These are phyloP conservation scores for Cryptococcus neoformans DNA, from an alignment of 1,284 basidiomycete genomes.

Conservation along the genomic window DNA sequence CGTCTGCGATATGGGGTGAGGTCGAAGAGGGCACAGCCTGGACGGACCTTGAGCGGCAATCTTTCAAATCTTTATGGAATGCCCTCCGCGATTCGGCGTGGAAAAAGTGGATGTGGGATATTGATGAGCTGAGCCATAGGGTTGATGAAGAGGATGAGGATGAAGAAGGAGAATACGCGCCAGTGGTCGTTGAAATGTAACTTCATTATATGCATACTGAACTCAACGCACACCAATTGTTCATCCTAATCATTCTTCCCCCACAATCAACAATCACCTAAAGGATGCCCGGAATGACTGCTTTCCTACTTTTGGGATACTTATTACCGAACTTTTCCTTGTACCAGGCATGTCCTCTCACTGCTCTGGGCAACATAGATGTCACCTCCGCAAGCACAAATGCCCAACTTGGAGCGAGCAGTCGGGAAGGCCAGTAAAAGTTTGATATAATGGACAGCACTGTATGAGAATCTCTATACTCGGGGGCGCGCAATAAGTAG, in stretches of 20 bases:
- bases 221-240: not conserved
- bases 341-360: constrained; percentile 79
- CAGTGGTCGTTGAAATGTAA: constrained; percentile 41
- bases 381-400: constrained; percentile 69
- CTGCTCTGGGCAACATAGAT: constrained; percentile 73
- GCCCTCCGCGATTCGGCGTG: constrained; percentile 8
- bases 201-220: not conserved
- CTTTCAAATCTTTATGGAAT: constrained; percentile 9
- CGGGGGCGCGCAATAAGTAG: constrained; percentile 9
- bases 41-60: constrained; percentile 7
- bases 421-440: constrained; percentile 19
- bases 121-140: constrained; percentile 15
- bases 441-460: not conserved
- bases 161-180: constrained; percentile 50
- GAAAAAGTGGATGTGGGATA: constrained; percentile 28
- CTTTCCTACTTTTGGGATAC: constrained; percentile 64
- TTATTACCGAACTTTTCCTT: constrained; percentile 61
- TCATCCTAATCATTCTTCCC: not conserved
- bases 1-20: constrained; percentile 5
- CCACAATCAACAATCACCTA: not conserved
- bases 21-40: not conserved
- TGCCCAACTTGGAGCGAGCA: constrained; percentile 65
- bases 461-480: not conserved
- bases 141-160: constrained; percentile 30
- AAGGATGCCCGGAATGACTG: constrained; percentile 56